A percentile compares a stretch with the other conserved stretches of the same genome.
Conservation (phyloP, 805 yeast species). For the Scheffersomyces coipomensis region DNA sequence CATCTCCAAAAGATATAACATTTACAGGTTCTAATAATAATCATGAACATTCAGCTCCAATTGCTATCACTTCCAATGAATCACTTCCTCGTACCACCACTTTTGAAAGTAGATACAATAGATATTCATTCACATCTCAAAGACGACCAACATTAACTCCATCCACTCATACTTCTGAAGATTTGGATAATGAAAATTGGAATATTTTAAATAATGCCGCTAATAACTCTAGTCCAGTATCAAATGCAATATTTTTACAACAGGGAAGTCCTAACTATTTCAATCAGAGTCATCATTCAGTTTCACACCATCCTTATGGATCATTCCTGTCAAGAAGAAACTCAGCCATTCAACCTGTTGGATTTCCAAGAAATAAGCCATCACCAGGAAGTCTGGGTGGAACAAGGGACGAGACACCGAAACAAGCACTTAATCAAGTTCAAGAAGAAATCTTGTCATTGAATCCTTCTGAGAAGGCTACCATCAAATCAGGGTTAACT, state of each 20-base stretch:
- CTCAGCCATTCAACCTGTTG: constrained; percentile 11
- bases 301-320: constrained; percentile 1
- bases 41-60: neutral
- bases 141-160: neutral
- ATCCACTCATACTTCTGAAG: constrained; percentile 13
- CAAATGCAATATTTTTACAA: neutral
- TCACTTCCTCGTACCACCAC: neutral
- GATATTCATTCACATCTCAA: neutral
- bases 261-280: constrained; percentile 1
- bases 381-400: constrained; percentile 4
- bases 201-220: constrained; percentile 16
- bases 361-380: constrained; percentile 1
- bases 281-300: neutral
- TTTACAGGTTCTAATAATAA: neutral
- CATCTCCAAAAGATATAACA: neutral
- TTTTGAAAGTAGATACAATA: neutral
- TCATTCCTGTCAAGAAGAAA: constrained; percentile 13
- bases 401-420: neutral
- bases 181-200: constrained; percentile 36
- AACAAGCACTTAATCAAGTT: constrained; percentile 7
- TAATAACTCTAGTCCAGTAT: constrained; percentile 2
- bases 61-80: neutral
- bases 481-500: constrained; percentile 1
- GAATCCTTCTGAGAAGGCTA: neutral
- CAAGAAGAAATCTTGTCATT: constrained; percentile 11